Evolutionary conservation across 768 basidiomycete species (phyloP).

Genomic region (Auricularia auricula-judae): DNA sequence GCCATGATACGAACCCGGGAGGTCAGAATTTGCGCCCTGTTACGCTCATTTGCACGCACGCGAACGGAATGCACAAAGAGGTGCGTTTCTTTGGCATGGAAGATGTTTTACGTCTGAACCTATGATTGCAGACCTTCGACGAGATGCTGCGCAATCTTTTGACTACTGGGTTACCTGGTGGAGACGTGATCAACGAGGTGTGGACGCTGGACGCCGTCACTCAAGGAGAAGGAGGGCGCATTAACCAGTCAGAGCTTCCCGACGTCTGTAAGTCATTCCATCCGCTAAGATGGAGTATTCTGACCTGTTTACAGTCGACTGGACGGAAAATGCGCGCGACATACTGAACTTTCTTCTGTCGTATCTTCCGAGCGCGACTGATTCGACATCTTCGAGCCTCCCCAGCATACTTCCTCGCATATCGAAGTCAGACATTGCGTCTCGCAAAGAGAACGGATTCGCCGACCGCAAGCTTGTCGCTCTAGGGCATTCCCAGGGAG

Average conservation of each 20-base stretch:
- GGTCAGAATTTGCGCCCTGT: conserved; percentile 22
- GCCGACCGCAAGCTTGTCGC: conserved; percentile 43
- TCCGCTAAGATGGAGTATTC: background rate
- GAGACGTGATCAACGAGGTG: conserved; percentile 47
- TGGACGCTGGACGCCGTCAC: conserved; percentile 80
- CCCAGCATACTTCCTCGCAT: conserved; percentile 32
- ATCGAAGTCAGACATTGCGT: conserved; percentile 26
- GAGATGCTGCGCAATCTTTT: conserved; percentile 48
- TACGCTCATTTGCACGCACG: conserved; percentile 71
- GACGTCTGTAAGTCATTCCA: conserved; percentile 40
- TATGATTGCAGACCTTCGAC: conserved; percentile 59
- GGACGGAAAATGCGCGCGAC: conserved; percentile 70
- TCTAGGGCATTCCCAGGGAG: conserved; percentile 81
- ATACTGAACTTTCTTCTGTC: conserved; percentile 62
- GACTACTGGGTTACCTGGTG: conserved; percentile 21
- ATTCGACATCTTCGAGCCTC: conserved; percentile 14
- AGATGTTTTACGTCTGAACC: background rate
- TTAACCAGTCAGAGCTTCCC: conserved; percentile 50
- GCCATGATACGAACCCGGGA: too few species aligned
- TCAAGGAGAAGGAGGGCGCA: conserved; percentile 71
- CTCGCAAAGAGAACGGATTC: conserved; percentile 39
- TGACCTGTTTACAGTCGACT: conserved; percentile 42
- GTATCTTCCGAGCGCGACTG: conserved; percentile 40
- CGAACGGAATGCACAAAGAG: conserved; percentile 86
- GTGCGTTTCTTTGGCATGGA: conserved; percentile 23